Evolutionary conservation across 1,284 basidiomycete genomes (phyloP).

Genomic region (Serendipita sp.): DNA sequence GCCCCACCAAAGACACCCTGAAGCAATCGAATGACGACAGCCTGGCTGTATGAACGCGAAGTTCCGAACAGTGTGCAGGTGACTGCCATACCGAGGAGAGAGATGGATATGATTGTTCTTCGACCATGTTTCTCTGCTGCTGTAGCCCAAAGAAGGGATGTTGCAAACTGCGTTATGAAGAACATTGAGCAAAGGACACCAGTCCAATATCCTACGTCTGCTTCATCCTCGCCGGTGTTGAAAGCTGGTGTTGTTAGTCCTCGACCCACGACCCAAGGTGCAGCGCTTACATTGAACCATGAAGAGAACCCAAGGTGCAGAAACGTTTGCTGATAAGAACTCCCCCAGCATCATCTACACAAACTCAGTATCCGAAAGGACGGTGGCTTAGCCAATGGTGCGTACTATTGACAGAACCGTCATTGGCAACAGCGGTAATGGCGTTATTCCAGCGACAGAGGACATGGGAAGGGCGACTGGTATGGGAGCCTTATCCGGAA

Average conservation of each 20-base stretch:
- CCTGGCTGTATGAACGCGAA: constrained; percentile 64
- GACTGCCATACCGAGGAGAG: constrained; percentile 68
- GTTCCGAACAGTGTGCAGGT: constrained; percentile 81
- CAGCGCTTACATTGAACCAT: constrained; percentile 72
- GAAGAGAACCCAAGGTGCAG: constrained; percentile 76
- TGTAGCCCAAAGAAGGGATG: constrained; percentile 87
- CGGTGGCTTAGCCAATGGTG: constrained; percentile 11
- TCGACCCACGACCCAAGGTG: background rate
- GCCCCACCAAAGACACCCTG: constrained; percentile 95
- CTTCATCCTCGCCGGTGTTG: constrained; percentile 38
- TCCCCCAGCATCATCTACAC: constrained; percentile 79
- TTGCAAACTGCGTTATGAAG: constrained; percentile 81
- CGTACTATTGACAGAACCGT: constrained; percentile 79
- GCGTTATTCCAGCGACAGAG: constrained; percentile 33
- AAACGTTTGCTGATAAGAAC: constrained; percentile 82
- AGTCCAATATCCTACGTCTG: constrained; percentile 73
- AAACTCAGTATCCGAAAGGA: constrained; percentile 11
- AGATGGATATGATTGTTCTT: constrained; percentile 72
- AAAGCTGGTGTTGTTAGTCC: background rate
- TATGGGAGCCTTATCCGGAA: constrained; percentile 2
- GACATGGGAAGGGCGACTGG: background rate
- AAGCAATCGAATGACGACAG: constrained; percentile 75
- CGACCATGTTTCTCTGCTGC: constrained; percentile 85
- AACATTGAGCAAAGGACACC: constrained; percentile 72
- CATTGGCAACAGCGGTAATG: constrained; percentile 79